Base-by-base conservation (phyloP, 2,329 filamentous ascomycete species). In the Scedosporium dehoogii region DNA sequence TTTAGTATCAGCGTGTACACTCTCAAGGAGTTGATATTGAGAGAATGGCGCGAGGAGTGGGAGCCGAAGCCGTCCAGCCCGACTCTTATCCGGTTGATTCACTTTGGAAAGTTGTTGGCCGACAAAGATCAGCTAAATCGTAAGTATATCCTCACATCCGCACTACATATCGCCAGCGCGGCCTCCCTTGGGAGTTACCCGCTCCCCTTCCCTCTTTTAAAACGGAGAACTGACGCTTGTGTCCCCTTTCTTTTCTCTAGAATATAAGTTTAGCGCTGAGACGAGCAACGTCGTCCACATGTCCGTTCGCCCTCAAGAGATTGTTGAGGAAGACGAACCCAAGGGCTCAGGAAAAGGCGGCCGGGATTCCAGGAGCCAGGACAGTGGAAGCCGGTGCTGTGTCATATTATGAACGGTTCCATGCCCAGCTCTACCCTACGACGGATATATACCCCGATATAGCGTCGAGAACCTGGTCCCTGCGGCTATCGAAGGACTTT, bases 31-130 rank as follows among this genome's bases (percentile, higher is more conserved):
- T 78, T 97, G 70, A 96, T 97, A 72, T 84, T 94, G 78, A 83
- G 91, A 69, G 92, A 97, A 73, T 97, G 93, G 93, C 83, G 91
- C 68, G 87, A 87, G 69, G 91, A 97, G 72, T 97, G 93, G 93
- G 92, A 96, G 70, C 78, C 86, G 16, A 87, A 90, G 70, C 93
- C 93, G 1, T 85, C 89, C 27, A 94, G 90, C 70, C 92, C 93
- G 10, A 93, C 87, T 70, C 90, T 88, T 65, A 97, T 97, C 78
- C 83, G 93, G 59, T 76, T 97, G 69, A 97, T 97, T 70, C 90
- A 91, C 66, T 94, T 96, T 74, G 93, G 93, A 60, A 91, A 93
- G 72, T 79, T 97, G 73, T 77, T 97, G 67, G 92, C 96, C 68
- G 93, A 97, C 70, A 96, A 96, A 75, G 85, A 89, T 63, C 85